Evolutionary conservation across 345 rosid genomes (phyloP), one percentile per base, ranked within the genome.

Genomic region (Rhodomyrtus tomentosa): DNA sequence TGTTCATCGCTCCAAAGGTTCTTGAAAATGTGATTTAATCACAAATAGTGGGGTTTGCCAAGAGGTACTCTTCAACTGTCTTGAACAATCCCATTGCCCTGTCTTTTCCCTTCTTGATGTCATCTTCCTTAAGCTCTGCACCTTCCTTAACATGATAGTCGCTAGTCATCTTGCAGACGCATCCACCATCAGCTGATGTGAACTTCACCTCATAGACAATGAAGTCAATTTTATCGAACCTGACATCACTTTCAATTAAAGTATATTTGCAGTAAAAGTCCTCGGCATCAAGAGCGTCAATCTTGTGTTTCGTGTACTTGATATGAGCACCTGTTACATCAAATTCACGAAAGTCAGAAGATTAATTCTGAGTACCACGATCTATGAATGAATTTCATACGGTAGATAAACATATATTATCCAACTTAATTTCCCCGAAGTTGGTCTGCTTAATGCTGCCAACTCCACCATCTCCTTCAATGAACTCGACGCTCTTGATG

Each of bases 1-100:
- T 55, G 11, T 25, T 25, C 10, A 55, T 25, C 62, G 25, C 32
- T 11, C 52, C 59, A 25, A 55, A 25, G 12, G 59, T 55, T 55
- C 10, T 55, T 40, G 48, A 45, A 32, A 54, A 29, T 49, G 32
- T 10, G 51, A 12, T 22, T 86, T 15, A 82, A 29, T 42, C 49
- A 22, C 80, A 88, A 21, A 56, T 83, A 16, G 68, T 83, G 56
- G 88, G 88, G 40, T 88, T 83, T 8, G 90, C 88, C 48, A 80
- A 11, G 40, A 86, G 84, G 86, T 88, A 88, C 3, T 83, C 88
- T 53, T 86, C 90, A 22, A 88, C 55, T 15, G 82, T 87, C 74
- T 85, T 86, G 81, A 50, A 85, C 42, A 88, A 49, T 15, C 88
- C 90, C 49, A 83, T 50, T 27, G 84, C 81, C 81, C 72, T 85